phyloP scores from a whole-genome alignment of 1,139 yeast genomes.

The Lodderomyces orthopsilosis region DNA sequence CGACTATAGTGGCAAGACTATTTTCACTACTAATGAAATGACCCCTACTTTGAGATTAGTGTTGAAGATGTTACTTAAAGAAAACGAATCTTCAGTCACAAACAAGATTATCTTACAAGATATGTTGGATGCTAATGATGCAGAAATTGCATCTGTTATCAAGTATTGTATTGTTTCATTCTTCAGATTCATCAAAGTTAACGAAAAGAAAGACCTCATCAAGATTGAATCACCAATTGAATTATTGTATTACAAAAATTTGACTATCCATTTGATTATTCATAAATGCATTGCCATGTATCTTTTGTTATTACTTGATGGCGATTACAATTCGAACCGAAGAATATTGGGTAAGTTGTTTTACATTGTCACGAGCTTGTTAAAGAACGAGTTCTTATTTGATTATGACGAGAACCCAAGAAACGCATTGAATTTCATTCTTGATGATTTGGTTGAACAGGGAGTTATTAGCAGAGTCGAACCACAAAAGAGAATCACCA shows the following conservation, averaged over 20 bases:
- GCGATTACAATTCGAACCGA: slow-evolving; percentile 15
- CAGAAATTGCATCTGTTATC: slow-evolving; percentile 21
- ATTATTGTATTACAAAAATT: slow-evolving; percentile 44
- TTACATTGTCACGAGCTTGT: slow-evolving; percentile 38
- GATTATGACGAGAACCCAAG: slow-evolving; percentile 39
- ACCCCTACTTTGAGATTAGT: slow-evolving; percentile 30
- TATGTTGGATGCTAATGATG: slow-evolving; percentile 16
- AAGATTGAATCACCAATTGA: slow-evolving; percentile 38
- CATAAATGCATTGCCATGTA: slow-evolving; percentile 36
- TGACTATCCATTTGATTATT: slow-evolving; percentile 40
- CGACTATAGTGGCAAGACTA: slow-evolving; percentile 23
- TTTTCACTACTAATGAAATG: slow-evolving; percentile 24
- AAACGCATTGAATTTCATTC: slow-evolving; percentile 29
- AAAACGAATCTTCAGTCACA: slow-evolving; percentile 20
- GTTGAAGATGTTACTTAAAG: slow-evolving; percentile 22
- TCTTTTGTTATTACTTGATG: slow-evolving; percentile 22
- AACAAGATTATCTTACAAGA: slow-evolving; percentile 20
- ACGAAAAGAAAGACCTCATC: slow-evolving; percentile 25
- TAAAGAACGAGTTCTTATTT: slow-evolving; percentile 45
- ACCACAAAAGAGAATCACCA: neutral
- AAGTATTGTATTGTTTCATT: slow-evolving; percentile 31
- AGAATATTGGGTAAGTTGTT: slow-evolving; percentile 26
- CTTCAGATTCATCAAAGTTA: slow-evolving; percentile 34
- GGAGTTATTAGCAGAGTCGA: slow-evolving; percentile 11
- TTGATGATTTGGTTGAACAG: slow-evolving; percentile 24